These are phyloP conservation scores for Cucumis hystrix DNA, from an alignment of 306 rosid genomes.

Conservation along the genomic window DNA sequence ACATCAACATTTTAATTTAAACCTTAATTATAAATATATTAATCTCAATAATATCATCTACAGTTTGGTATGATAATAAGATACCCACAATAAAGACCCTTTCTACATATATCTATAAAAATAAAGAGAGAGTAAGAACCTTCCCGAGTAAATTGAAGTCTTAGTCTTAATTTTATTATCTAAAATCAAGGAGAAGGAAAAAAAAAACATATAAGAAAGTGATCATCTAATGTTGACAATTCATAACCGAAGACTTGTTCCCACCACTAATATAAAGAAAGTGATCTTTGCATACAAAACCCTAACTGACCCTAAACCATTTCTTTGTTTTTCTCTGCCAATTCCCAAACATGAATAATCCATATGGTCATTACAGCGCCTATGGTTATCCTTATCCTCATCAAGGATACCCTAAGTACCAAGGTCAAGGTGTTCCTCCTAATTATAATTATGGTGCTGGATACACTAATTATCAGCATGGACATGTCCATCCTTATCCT, in stretches of 20 bases:
- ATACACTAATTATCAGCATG: neutral
- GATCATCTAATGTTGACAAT: no score
- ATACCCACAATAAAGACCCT: no score
- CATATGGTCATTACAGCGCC: neutral
- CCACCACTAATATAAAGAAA: neutral
- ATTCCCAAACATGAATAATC: neutral
- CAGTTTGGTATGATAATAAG: no score
- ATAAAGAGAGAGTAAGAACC: no score
- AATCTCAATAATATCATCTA: no score
- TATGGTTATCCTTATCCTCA: conserved; percentile 1
- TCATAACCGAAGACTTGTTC: neutral
- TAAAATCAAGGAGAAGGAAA: no score
- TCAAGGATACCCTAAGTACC: neutral
- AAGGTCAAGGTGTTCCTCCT: neutral
- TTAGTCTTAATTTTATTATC: no score
- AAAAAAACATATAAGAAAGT: no score
- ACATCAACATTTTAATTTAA: no score
- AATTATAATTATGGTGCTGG: neutral
- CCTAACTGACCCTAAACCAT: neutral
- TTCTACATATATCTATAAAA: no score
- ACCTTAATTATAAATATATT: no score
- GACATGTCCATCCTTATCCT: neutral
- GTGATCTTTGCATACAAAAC: neutral
- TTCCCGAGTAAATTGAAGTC: no score
- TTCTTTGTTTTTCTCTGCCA: neutral